Base-by-base conservation (phyloP, 2,329 filamentous ascomycete genomes). In the Exserohilum rostratum region DNA sequence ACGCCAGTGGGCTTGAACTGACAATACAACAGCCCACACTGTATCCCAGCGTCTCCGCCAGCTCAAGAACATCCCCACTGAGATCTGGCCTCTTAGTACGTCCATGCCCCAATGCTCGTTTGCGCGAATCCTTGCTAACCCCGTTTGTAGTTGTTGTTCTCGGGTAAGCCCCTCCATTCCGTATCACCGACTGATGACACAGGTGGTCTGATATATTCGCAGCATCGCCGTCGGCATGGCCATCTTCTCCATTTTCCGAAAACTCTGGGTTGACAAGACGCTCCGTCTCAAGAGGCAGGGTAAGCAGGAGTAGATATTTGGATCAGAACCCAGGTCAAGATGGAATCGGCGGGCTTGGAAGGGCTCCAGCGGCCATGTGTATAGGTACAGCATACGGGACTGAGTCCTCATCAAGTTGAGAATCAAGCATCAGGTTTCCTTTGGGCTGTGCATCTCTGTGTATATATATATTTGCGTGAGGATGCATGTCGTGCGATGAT, bases 51-150 rank as follows among this genome's bases (percentile, higher is more conserved):
- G 93, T 77, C 84, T 99, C 71, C 90, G 93, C 77, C 89, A 87
- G 76, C 84, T 97, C 74, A 93, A 90, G 85, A 87, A 88, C 80
- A 89, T 98, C 74, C 95, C 95, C 67, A 87, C 91, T 68, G 95
- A 99, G 85, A 85, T 99, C 85, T 87, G 93, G 69, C 95, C 95
- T 73, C 89, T 99, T 70, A 93, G 93, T 96, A 88, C 78, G 86
- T 81, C 22, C 6, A 25, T 13, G 13, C 17, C 34, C 6, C 13
- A 10, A 15, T 10, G 29, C 5, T 18, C 40, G n/a, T 45, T 18
- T n/a, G 17, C 1, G 25, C 22, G 46, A 17, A 53, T 57, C 42
- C 25, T 39, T 46, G 52, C 64, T 72, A 58, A 69, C 58, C 53
- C 46, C 5, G 44, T 50, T 53, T 42, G 60, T 65, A 95, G 92